Percentiles rank a stretch among this genome's conserved stretches.
These are phyloP conservation scores for Neurospora sp. DNA, from an alignment of 495 filamentous ascomycete species.

Conservation along the genomic window DNA sequence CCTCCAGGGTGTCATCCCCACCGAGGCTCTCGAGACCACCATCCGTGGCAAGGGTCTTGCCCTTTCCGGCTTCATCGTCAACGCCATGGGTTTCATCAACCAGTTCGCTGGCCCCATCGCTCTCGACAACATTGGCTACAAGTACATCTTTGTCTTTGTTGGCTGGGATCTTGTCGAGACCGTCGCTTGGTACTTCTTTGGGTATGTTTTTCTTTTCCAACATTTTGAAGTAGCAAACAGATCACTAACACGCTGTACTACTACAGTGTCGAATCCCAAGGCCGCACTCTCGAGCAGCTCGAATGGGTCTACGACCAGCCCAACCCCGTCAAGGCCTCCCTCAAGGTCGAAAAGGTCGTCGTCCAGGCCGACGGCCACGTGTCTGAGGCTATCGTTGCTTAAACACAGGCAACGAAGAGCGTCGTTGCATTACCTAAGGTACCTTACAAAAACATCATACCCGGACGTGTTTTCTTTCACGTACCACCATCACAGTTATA, in stretches of 20 bases:
- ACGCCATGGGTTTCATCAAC: conserved; percentile 40
- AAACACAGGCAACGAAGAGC: background rate
- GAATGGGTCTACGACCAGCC: conserved; percentile 42
- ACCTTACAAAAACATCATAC: background rate
- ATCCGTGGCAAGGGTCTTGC: conserved; percentile 42
- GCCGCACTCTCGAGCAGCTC: conserved; percentile 41
- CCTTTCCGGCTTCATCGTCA: conserved; percentile 32
- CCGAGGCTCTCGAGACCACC: conserved; percentile 42
- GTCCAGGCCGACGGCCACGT: conserved; percentile 42
- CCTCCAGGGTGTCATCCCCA: conserved; percentile 48
- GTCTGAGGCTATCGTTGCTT: conserved; percentile 37
- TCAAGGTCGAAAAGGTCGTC: conserved; percentile 44
- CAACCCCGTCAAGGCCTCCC: conserved; percentile 40
- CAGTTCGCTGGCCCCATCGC: conserved; percentile 40
- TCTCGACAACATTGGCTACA: conserved; percentile 36
- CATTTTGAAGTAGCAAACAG: background rate
- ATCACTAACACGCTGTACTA: conserved; percentile 6
- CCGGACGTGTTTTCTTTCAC: background rate
- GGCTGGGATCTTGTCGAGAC: conserved; percentile 37
- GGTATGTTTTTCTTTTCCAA: conserved; percentile 23
- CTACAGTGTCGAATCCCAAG: conserved; percentile 37
- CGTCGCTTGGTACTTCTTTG: conserved; percentile 36
- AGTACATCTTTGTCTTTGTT: conserved; percentile 42
- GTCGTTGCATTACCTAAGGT: background rate
- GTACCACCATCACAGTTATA: background rate